phyloP scores from a whole-genome alignment of 208 protist species.

The Acanthamoeba polyphaga region DNA sequence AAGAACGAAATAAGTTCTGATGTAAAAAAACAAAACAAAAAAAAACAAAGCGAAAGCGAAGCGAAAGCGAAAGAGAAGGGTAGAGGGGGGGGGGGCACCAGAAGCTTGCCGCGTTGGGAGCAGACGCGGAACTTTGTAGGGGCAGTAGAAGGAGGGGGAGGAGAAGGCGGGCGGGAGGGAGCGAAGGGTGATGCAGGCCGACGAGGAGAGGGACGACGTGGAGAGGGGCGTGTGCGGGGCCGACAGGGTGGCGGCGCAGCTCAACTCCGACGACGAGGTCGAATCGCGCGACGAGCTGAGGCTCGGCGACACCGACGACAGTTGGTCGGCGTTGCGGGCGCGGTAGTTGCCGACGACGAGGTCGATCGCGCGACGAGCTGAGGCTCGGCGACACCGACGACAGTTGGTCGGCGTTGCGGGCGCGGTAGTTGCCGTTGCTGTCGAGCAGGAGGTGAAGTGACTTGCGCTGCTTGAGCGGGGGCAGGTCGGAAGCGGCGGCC shows the following conservation, averaged over 20 bases:
- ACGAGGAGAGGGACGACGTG: constrained; percentile 39
- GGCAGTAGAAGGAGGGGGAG: constrained; percentile 43
- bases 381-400: too few species aligned
- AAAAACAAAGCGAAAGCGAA: too few species aligned
- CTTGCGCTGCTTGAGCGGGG: constrained; percentile 57
- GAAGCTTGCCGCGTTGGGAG: constrained; percentile 42
- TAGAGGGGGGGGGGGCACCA: not conserved
- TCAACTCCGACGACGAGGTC: constrained; percentile 5
- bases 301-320: not conserved
- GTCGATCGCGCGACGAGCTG: too few species aligned
- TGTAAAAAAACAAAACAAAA: not conserved
- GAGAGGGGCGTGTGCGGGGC: constrained; percentile 14
- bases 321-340: not conserved
- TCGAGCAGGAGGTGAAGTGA: constrained; percentile 24
- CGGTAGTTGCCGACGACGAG: not conserved
- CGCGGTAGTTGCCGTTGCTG: constrained; percentile 32
- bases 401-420: not conserved
- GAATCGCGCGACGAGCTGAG: constrained; percentile 20
- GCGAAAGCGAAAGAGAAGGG: too few species aligned
- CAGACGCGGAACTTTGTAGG: constrained; percentile 65
- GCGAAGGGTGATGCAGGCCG: constrained; percentile 12
- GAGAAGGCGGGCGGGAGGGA: constrained; percentile 18
- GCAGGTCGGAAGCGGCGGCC: not conserved
- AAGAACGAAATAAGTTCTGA: not conserved
- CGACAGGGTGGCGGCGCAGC: not conserved